A percentile compares a stretch with the other conserved stretches of the same genome.
phyloP scores from a whole-genome alignment of 371 early-diverging fungal genomes.

The Apophysomyces ossiformis region DNA sequence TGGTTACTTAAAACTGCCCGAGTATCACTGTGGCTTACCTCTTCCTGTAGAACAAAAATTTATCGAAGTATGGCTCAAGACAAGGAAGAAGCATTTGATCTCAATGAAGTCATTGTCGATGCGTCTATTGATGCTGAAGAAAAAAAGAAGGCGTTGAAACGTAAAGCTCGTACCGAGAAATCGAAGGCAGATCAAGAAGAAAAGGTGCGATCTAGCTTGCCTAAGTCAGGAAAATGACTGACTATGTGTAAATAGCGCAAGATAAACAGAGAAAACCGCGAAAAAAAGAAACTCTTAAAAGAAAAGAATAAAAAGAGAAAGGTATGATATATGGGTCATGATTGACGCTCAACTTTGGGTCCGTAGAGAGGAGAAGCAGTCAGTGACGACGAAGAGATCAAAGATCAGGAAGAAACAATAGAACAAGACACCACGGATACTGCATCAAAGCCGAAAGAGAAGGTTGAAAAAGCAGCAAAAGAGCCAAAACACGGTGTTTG shows the following conservation, averaged over 20 bases:
- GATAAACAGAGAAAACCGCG: constrained; percentile 44
- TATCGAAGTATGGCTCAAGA: background rate
- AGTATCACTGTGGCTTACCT: background rate
- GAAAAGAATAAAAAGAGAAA: constrained; percentile 51
- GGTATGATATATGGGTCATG: constrained; percentile 21
- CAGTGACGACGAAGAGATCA: constrained; percentile 37
- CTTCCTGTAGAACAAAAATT: constrained; percentile 6
- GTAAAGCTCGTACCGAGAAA: constrained; percentile 14
- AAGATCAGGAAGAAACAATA: constrained; percentile 18
- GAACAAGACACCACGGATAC: constrained; percentile 22
- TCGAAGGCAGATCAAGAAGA: constrained; percentile 31
- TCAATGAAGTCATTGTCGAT: background rate
- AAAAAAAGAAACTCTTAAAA: constrained; percentile 48
- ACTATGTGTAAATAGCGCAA: constrained; percentile 32
- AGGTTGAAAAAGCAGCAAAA: constrained; percentile 28
- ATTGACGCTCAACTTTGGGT: background rate
- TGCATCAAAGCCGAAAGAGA: constrained; percentile 22
- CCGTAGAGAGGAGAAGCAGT: constrained; percentile 44
- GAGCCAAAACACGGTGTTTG: constrained; percentile 65
- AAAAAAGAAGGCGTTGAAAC: constrained; percentile 13
- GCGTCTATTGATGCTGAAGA: constrained; percentile 6
- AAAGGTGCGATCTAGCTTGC: constrained; percentile 18
- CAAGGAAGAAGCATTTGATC: constrained; percentile 6
- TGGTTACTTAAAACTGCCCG: background rate
- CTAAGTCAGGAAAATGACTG: constrained; percentile 12